A percentile compares a stretch with the other conserved stretches of the same genome.
These are phyloP conservation scores for Paramecium tetraurelia DNA, from an alignment of 73 alveolate species.

Conservation along the genomic window DNA sequence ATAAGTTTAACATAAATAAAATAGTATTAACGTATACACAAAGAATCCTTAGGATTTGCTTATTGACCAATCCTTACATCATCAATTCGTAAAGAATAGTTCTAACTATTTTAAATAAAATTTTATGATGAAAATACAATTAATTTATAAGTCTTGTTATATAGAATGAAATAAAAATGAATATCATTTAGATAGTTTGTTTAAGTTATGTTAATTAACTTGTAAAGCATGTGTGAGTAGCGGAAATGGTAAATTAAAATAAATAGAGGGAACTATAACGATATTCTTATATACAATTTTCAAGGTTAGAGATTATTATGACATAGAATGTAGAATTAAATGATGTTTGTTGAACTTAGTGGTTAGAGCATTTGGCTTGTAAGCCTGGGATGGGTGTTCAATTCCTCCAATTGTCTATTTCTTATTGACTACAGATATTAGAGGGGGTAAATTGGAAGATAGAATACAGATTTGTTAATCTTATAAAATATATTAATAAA, in stretches of 20 bases:
- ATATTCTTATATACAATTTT: no score
- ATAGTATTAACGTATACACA: no score
- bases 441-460: neutral
- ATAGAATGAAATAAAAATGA: neutral
- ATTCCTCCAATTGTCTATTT: conserved; percentile 26
- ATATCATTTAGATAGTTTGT: neutral
- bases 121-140: no score
- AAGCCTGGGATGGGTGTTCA: conserved; percentile 53
- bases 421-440: neutral
- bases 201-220: neutral
- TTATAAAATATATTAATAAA: neutral
- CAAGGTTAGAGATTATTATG: neutral
- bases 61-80: no score
- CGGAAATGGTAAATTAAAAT: neutral
- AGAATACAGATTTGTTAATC: neutral
- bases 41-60: no score
- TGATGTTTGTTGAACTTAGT: neutral
- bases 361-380: conserved; percentile 45
- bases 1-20: no score
- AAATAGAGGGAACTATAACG: neutral
- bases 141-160: neutral
- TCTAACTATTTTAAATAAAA: no score
- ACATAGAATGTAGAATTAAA: neutral
- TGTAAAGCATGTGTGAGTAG: no score
- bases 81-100: neutral